Base-by-base conservation (phyloP, 106 monocot genomes). In the Dendrobium nobile region DNA sequence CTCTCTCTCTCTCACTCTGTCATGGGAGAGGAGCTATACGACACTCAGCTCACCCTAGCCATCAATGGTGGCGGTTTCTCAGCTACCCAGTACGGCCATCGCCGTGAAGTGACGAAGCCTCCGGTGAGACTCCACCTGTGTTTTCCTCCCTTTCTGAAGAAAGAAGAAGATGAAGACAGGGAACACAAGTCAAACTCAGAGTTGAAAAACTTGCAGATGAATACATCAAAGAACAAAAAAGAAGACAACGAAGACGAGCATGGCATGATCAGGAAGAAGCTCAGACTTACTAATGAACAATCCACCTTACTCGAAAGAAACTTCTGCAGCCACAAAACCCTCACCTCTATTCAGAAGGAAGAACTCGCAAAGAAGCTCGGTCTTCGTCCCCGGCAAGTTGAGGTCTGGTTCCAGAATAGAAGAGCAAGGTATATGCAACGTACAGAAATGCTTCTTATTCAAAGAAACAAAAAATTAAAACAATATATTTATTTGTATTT, bases 261-360 rank as follows among this genome's bases (percentile, higher is more conserved):
- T 7, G 81, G 80, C 6, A 43, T 81, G 11, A 64, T 59, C 13
- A 86, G 84, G 86, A 91, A 91, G 88, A 91, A 91, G 82, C 84
- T 88, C 0, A 27, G 87, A 70, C 85, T 93, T 8, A 87, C 83
- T 45, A 80, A 54, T 59, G 93, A 90, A 27, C 93, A 93, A 59
- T 85, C 88, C 2, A 13, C 75, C 18, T 10, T 90, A 45, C 88
- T 93, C 4, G 93, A 93, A 83, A 80, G 85, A 0, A 82, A 70
- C 75, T 93, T 93, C 77, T 27, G 86, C 40, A 33, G 73, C 0
- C 86, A 88, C 43, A 72, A 78, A 54, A 93, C 81, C 19, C 87
- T 93, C 41, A 41, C 33, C 4, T 41, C 73, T 10, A 9, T 41
- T 2, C 82, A 79, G 68, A 88, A 88, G 79, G 82, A 82, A 40